Percentiles rank a stretch among this genome's conserved stretches.
These are phyloP conservation scores for Calophaca sinica DNA, from an alignment of 306 rosid species.

Conservation along the genomic window DNA sequence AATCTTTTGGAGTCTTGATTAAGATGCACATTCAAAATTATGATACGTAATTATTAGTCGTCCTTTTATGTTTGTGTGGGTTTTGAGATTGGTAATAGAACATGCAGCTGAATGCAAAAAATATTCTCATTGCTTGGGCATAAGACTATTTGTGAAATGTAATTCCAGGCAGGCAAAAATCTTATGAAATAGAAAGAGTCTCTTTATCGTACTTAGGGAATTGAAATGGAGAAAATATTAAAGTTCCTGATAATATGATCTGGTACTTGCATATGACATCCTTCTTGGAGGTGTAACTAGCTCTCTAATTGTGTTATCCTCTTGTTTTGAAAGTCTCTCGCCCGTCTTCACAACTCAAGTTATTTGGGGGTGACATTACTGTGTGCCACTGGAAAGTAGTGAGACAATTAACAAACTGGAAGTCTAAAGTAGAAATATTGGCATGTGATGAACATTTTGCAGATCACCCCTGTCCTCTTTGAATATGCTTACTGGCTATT, in stretches of 20 bases:
- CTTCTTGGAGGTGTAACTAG: slow-evolving; percentile 41
- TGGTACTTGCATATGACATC: slow-evolving; percentile 26
- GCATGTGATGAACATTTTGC: slow-evolving; percentile 3
- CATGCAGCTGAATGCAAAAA: slow-evolving; percentile 16
- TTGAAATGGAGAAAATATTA: slow-evolving; percentile 17
- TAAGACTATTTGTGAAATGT: slow-evolving; percentile 4
- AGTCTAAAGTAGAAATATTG: slow-evolving; percentile 12
- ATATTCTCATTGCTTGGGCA: slow-evolving; percentile 18
- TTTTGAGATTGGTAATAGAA: slow-evolving; percentile 36
- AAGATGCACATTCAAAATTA: slow-evolving; percentile 27
- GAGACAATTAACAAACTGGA: slow-evolving; percentile 24
- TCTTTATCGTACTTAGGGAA: slow-evolving; percentile 11
- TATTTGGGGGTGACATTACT: background rate
- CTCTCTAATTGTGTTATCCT: slow-evolving; percentile 1
- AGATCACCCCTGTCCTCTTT: slow-evolving; percentile 13
- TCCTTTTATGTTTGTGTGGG: slow-evolving; percentile 30
- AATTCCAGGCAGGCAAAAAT: background rate
- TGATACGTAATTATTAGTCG: slow-evolving; percentile 24
- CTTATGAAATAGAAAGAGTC: background rate
- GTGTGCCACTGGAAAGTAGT: slow-evolving; percentile 36
- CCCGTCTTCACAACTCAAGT: background rate
- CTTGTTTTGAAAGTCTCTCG: slow-evolving; percentile 29
- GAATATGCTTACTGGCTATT: slow-evolving; percentile 29
- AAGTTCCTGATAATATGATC: slow-evolving; percentile 9
- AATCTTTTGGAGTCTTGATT: slow-evolving; percentile 32